Percentiles rank a stretch among this genome's conserved stretches.
These are phyloP conservation scores for Botrytis byssoidea DNA, from an alignment of 2,329 filamentous ascomycete genomes.

Conservation along the genomic window DNA sequence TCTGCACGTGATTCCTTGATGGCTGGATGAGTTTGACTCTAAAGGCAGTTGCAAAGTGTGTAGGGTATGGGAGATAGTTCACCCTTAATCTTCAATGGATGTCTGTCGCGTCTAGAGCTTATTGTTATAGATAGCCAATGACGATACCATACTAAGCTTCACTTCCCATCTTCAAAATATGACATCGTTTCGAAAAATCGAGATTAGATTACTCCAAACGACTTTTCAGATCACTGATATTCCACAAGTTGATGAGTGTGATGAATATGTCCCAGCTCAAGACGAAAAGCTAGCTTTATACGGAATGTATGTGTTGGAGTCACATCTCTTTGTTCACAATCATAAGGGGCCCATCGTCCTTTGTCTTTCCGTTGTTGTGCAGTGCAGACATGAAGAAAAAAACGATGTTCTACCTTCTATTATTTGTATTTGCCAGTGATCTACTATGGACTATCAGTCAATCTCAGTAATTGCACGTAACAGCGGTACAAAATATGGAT, in stretches of 20 bases:
- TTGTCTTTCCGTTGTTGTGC: background rate
- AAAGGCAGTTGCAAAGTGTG: background rate
- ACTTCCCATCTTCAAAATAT: background rate
- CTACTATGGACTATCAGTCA: background rate
- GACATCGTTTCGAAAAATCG: background rate
- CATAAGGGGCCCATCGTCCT: background rate
- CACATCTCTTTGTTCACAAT: background rate
- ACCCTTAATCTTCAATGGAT: no score
- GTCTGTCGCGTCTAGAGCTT: background rate
- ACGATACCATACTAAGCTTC: background rate
- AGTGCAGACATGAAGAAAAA: background rate
- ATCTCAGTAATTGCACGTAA: background rate
- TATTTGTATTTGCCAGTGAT: no score
- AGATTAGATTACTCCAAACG: no score
- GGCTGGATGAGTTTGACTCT: background rate
- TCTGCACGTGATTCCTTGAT: background rate
- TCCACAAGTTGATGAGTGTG: no score
- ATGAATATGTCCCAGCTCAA: background rate
- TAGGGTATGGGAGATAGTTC: background rate
- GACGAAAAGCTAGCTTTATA: background rate
- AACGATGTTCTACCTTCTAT: background rate
- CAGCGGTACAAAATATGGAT: background rate
- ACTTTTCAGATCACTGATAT: no score
- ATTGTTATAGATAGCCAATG: background rate
- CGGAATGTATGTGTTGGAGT: background rate